These are phyloP conservation scores for Ambrosia artemisiifolia DNA, from an alignment of 129 eudicot genomes.

Conservation along the genomic window DNA sequence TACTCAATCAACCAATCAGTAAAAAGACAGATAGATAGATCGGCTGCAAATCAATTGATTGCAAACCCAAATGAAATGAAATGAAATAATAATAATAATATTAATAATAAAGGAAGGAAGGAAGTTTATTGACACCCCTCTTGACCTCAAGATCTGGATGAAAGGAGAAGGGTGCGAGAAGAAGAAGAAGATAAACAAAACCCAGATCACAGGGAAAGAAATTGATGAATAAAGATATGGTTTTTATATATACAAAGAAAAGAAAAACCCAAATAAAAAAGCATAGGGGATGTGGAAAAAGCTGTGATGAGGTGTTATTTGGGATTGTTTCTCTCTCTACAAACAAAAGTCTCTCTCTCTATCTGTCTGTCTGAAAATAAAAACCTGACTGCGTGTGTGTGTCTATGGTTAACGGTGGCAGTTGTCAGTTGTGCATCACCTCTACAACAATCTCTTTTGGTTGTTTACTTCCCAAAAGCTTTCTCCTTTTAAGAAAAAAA, in stretches of 20 bases:
- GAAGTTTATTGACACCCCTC: not conserved
- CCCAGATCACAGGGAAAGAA: not conserved
- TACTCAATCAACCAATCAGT: not conserved
- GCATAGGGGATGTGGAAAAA: slow-evolving; percentile 6
- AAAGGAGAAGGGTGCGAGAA: no score
- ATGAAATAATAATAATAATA: not conserved
- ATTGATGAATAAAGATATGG: not conserved
- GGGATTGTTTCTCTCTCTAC: not conserved
- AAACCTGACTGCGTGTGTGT: not conserved
- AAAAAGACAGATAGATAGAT: not conserved
- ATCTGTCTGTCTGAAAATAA: no score
- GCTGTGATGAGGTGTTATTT: not conserved
- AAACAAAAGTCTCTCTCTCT: no score
- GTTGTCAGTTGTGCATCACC: slow-evolving; percentile 9
- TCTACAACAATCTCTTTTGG: slow-evolving; percentile 1
- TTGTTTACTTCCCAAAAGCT: not conserved
- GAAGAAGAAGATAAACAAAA: no score
- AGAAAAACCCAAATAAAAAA: not conserved
- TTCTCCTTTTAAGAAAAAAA: no score
- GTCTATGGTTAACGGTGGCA: slow-evolving; percentile 11
- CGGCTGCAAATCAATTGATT: not conserved
- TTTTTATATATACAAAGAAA: not conserved
- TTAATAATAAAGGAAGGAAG: not conserved
- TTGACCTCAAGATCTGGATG: no score
- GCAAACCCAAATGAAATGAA: not conserved